phyloP scores from a whole-genome alignment of 208 protist genomes.

The Polymyxa betae region DNA sequence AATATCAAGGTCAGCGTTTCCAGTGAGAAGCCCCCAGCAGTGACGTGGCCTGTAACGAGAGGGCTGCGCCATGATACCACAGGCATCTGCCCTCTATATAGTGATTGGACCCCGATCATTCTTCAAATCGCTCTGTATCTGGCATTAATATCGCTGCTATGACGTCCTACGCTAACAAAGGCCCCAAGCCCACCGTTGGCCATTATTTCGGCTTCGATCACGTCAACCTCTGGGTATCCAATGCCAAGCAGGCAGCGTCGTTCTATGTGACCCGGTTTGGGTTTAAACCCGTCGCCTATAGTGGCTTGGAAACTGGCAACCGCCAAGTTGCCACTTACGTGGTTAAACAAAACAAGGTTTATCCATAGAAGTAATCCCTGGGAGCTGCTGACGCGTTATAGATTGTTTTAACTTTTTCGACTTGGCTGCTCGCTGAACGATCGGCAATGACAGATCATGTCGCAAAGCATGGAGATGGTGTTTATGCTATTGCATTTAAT shows the following conservation, averaged over 20 bases:
- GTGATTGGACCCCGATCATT: too few species aligned
- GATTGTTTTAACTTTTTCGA: conserved; percentile 74
- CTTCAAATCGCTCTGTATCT: too few species aligned
- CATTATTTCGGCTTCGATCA: conserved; percentile 73
- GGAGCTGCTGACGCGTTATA: not conserved
- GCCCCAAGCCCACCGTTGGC: conserved; percentile 8
- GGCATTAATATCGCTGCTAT: too few species aligned
- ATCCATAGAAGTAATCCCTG: not conserved
- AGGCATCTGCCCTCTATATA: too few species aligned
- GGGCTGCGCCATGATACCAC: too few species aligned
- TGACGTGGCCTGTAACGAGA: too few species aligned
- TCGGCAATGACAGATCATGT: conserved; percentile 70
- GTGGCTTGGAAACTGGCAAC: conserved; percentile 74
- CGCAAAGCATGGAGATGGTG: conserved; percentile 77
- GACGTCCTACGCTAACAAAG: conserved; percentile 36
- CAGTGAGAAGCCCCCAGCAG: too few species aligned
- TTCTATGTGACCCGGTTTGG: conserved; percentile 76
- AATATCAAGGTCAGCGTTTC: too few species aligned
- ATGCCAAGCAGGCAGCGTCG: conserved; percentile 75
- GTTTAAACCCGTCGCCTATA: conserved; percentile 73
- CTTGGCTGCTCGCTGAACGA: conserved; percentile 72
- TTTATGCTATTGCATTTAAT: conserved; percentile 75
- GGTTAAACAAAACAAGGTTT: conserved; percentile 66
- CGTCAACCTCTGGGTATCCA: conserved; percentile 74
- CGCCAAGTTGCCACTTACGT: conserved; percentile 74